Base-by-base conservation (phyloP, 345 rosid species). In the Pseudoturritis turrita region DNA sequence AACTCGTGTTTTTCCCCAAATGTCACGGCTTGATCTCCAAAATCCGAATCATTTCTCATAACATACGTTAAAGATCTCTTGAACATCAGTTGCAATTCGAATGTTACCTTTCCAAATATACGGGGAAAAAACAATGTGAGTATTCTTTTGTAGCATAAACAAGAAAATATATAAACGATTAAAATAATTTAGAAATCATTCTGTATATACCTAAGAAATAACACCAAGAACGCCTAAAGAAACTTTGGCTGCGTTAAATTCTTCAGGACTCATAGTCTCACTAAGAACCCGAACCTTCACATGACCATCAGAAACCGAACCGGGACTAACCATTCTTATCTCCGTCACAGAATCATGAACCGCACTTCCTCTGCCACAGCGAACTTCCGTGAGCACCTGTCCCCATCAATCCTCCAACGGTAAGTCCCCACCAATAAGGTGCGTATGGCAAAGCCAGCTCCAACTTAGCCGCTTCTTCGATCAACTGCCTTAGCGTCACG, bases 341-440 rank as follows among this genome's bases (percentile, higher is more conserved):
- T 52, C 82, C 65, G 73, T 78, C 19, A 84, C 87, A 14, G 82
- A 78, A 66, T 91, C 96, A 76, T 92, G 94, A 53, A 89, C 78
- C 1, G 95, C 72, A 65, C 96, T 89, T 33, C 98, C 96, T 40
- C 73, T 84, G 8, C 85, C 90, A 89, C 35, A 92, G 57, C 2
- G 96, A 60, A 79, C 98, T 92, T 10, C 98, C 98, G n/a, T 92
- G 98, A 15, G 98, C 90, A 1, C 98, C 98, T 2, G 96, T 89
- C 28, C 88, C 81, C 70, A 92, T 17, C 29, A 89, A 10, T 3
- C 97, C 97, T 2, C 97, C 97, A 0, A 89, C 71, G 2, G 96
- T 92, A 52, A 89, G 28, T 5, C 96, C 96, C 95, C 95, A 92
- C 98, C 98, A 92, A 43, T 92, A 92, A 10, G 98, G 96, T 12